Conservation (phyloP, 805 yeast genomes). For the Wickerhamomyces tratensis region DNA sequence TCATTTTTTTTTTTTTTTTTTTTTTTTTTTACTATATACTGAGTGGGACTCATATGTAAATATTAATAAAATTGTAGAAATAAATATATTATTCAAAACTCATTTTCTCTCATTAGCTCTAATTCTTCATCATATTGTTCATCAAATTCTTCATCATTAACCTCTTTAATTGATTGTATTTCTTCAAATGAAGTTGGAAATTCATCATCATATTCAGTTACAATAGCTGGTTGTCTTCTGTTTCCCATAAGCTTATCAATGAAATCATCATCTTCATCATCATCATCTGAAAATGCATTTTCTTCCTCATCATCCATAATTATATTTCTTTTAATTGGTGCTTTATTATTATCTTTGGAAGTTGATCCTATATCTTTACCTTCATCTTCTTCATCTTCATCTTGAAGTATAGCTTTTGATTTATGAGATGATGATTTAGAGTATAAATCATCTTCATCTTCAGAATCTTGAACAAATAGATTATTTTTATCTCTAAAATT, state of each 20-base stretch:
- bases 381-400: conserved; percentile 15
- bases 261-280: conserved; percentile 3
- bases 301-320: no score
- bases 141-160: conserved; percentile 8
- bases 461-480: not conserved
- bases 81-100: no score
- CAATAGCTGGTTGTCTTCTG: not conserved
- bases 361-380: not conserved
- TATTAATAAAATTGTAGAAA: no score
- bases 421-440: conserved; percentile 16
- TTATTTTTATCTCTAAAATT: no score
- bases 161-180: no score
- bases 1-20: no score
- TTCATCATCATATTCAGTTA: conserved; percentile 1
- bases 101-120: conserved; percentile 10
- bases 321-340: not conserved
- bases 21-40: no score
- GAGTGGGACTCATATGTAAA: no score
- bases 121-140: conserved; percentile 15
- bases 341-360: not conserved
- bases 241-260: no score
- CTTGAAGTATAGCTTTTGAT: conserved; percentile 10
- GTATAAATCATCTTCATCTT: conserved; percentile 17
- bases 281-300: not conserved
- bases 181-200: no score